Evolutionary conservation across 2,329 filamentous ascomycete genomes (phyloP).

Genomic region (Incumbomyces delicatus): DNA sequence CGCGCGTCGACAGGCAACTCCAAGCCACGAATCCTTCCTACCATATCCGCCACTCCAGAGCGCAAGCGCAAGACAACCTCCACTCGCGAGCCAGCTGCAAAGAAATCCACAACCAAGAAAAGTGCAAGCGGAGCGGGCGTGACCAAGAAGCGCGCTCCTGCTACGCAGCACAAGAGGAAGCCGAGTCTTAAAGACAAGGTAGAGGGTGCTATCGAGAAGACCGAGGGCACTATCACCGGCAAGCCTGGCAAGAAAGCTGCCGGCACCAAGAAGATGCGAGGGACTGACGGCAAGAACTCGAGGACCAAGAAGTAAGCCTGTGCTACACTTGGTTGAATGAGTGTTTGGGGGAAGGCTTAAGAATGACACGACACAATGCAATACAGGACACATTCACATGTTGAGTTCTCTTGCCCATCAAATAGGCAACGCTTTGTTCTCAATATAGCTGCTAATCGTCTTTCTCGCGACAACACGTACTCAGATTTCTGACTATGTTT

Average conservation of each 20-base stretch:
- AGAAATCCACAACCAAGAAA: constrained; percentile 12
- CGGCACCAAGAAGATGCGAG: constrained; percentile 30
- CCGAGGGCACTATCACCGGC: constrained; percentile 18
- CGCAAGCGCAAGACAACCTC: constrained; percentile 18
- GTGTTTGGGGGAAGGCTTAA: neutral
- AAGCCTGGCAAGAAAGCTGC: constrained; percentile 33
- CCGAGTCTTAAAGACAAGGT: constrained; percentile 25
- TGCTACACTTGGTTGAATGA: neutral
- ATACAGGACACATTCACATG: no score
- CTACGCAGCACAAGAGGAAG: constrained; percentile 18
- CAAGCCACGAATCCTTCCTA: constrained; percentile 20
- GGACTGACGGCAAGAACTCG: constrained; percentile 23
- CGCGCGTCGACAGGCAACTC: constrained; percentile 22
- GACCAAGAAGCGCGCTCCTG: constrained; percentile 15
- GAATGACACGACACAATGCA: neutral
- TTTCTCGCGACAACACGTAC: no score
- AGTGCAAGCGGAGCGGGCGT: constrained; percentile 12
- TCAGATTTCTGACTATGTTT: no score
- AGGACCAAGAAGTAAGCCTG: constrained; percentile 7
- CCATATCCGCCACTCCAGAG: constrained; percentile 16
- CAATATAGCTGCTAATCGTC: no score
- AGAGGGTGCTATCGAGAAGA: constrained; percentile 25
- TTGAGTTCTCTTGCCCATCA: no score
- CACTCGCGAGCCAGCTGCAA: constrained; percentile 4
- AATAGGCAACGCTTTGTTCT: no score